These are phyloP conservation scores for Limnomonas spitsbergensis DNA, from an alignment of 139 green algal species.

Conservation along the genomic window DNA sequence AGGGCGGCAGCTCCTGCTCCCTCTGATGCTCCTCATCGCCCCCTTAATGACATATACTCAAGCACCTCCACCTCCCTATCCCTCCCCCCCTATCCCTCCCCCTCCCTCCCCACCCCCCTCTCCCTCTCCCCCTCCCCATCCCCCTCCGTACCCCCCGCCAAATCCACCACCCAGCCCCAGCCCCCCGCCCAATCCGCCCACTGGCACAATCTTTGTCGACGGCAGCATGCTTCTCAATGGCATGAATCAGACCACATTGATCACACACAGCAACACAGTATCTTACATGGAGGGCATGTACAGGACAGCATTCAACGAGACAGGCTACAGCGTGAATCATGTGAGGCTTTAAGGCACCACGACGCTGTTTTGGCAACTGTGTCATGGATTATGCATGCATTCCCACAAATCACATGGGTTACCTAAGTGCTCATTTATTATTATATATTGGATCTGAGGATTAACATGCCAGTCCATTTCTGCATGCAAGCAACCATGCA, in stretches of 20 bases:
- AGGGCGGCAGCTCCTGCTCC: no score
- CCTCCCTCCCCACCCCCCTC: no score
- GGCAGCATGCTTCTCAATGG: not conserved
- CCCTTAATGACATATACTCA: no score
- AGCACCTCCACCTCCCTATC: no score
- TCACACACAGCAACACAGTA: not conserved
- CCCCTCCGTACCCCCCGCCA: not conserved
- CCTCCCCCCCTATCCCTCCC: no score
- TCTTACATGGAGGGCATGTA: not conserved
- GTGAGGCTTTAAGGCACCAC: not conserved
- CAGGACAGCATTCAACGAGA: not conserved
- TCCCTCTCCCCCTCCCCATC: not conserved
- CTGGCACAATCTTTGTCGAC: not conserved
- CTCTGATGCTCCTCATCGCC: no score
- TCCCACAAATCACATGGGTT: not conserved
- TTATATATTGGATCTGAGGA: no score
- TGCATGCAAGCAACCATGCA: no score
- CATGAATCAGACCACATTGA: not conserved
- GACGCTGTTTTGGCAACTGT: not conserved
- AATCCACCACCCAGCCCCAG: not conserved
- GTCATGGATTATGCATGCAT: not conserved
- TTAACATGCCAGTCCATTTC: no score
- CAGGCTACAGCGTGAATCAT: not conserved
- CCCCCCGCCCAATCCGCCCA: not conserved
- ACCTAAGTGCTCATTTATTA: not conserved